Evolutionary conservation across 2,329 filamentous ascomycete genomes (phyloP).

Genomic region (Dactylellina leptospora): DNA sequence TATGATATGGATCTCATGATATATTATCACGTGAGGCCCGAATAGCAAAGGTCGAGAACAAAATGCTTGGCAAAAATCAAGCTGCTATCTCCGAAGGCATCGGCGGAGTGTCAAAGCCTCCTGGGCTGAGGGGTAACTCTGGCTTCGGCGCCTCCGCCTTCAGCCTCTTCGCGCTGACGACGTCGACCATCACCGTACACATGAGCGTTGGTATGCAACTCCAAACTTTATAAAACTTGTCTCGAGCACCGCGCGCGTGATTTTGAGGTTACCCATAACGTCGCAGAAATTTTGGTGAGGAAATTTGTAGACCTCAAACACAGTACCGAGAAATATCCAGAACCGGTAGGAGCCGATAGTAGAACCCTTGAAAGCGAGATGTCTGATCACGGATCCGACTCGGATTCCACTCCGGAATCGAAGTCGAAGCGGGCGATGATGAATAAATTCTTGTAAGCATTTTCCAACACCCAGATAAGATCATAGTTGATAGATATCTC

Average conservation of each 20-base stretch:
- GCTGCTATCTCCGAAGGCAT: no score
- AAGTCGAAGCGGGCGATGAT: slow-evolving; percentile 5
- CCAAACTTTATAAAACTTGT: no score
- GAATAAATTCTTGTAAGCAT: slow-evolving; percentile 11
- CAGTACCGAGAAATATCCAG: background rate
- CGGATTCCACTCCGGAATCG: no score
- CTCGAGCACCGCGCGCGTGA: no score
- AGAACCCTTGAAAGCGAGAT: background rate
- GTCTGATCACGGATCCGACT: background rate
- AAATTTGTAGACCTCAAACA: background rate
- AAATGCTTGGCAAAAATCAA: no score
- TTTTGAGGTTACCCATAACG: background rate
- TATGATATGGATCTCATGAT: no score
- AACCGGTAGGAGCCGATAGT: background rate
- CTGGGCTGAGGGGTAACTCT: slow-evolving; percentile 1
- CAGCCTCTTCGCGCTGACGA: background rate
- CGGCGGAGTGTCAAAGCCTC: no score
- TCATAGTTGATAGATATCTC: background rate
- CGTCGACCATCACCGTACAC: background rate
- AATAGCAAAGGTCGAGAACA: no score
- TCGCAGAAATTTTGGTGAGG: background rate
- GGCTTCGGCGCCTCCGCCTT: background rate
- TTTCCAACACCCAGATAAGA: background rate
- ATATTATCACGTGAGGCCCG: no score
- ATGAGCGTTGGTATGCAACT: no score